These are phyloP conservation scores for Kitagawia praeruptora DNA, from an alignment of 129 eudicot genomes.

Conservation along the genomic window DNA sequence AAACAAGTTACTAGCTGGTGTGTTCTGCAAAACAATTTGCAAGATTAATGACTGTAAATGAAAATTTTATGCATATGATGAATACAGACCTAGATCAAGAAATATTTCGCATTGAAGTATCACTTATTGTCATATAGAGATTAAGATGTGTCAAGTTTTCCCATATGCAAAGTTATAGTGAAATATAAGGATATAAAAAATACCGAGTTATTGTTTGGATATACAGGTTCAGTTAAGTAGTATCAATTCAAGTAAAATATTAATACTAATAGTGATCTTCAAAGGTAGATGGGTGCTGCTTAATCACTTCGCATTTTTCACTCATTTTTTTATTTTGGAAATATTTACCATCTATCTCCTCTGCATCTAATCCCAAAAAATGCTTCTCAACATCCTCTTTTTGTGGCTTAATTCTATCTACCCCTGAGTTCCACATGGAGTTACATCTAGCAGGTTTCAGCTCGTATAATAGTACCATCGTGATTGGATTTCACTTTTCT, in stretches of 20 bases:
- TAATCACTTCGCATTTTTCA: neutral
- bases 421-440: neutral
- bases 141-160: neutral
- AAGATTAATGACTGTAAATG: neutral
- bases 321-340: neutral
- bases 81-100: neutral
- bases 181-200: neutral
- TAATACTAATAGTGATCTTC: neutral
- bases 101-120: neutral
- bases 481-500: neutral
- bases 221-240: neutral
- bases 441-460: neutral
- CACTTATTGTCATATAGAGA: neutral
- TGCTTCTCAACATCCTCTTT: neutral
- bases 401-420: neutral
- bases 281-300: neutral
- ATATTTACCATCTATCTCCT: neutral
- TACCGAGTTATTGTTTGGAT: neutral
- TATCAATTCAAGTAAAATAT: neutral
- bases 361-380: neutral
- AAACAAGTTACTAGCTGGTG: constrained; percentile 50
- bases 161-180: neutral
- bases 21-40: constrained; percentile 17
- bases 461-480: neutral
- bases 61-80: neutral